Percentiles rank a stretch among this genome's conserved stretches.
Conservation (phyloP, 176 grass and related monocot species). For the Rhynchospora tenuis region DNA sequence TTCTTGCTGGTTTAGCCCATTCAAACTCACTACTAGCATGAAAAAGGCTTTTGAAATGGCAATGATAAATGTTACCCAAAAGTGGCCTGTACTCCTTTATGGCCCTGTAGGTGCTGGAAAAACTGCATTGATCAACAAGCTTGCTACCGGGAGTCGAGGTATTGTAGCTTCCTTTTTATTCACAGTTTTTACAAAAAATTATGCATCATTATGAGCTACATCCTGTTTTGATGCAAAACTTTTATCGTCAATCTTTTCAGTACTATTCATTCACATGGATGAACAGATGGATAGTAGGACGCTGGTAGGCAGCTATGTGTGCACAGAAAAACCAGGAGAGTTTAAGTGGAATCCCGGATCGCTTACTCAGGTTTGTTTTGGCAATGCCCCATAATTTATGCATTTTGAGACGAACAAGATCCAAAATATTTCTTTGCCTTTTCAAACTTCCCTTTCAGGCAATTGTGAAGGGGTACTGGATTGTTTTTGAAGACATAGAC, state of each 20-base stretch:
- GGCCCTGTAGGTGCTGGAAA: slow-evolving; percentile 88
- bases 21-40: slow-evolving; percentile 58
- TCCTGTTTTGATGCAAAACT: not conserved
- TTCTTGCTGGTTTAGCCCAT: slow-evolving; percentile 37
- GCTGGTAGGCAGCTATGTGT: slow-evolving; percentile 82
- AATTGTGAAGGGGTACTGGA: slow-evolving; percentile 80
- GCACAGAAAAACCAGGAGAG: slow-evolving; percentile 81
- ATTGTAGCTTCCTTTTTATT: slow-evolving; percentile 6
- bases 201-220: not conserved
- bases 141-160: slow-evolving; percentile 70
- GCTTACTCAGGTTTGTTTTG: slow-evolving; percentile 70
- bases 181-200: not conserved
- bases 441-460: slow-evolving; percentile 38
- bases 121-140: slow-evolving; percentile 73
- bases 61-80: slow-evolving; percentile 67
- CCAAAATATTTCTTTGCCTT: not conserved
- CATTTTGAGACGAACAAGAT: not conserved
- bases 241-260: slow-evolving; percentile 33
- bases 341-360: slow-evolving; percentile 94
- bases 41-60: slow-evolving; percentile 71
- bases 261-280: slow-evolving; percentile 86
- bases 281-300: slow-evolving; percentile 95
- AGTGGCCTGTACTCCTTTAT: slow-evolving; percentile 80
- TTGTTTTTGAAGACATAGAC: slow-evolving; percentile 95
- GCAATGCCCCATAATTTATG: slow-evolving; percentile 3